phyloP scores from a whole-genome alignment of 2,329 filamentous ascomycete genomes.

The Pseudopithomyces chartarum region DNA sequence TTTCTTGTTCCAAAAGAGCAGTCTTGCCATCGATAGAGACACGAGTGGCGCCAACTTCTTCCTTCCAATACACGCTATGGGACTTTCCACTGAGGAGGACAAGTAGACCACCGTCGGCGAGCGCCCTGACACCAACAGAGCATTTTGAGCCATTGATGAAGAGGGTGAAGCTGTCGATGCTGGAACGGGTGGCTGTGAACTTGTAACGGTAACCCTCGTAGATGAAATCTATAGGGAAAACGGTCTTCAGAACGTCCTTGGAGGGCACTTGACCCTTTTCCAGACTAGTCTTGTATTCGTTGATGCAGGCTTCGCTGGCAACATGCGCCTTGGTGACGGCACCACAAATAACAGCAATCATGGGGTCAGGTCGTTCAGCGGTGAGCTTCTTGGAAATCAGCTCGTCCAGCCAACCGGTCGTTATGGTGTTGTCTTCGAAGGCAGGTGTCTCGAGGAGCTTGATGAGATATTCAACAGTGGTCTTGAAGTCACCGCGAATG shows the following conservation, averaged over 20 bases:
- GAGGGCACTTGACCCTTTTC: conserved; percentile 97
- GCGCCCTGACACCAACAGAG: conserved; percentile 86
- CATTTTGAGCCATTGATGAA: conserved; percentile 99
- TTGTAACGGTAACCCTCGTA: conserved; percentile 97
- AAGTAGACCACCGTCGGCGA: conserved; percentile 91
- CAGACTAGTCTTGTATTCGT: conserved; percentile 83
- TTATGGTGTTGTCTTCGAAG: conserved; percentile 99
- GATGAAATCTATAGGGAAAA: conserved; percentile 98
- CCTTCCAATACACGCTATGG: conserved; percentile 99
- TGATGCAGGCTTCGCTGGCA: conserved; percentile 86
- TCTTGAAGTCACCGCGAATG: conserved; percentile 99
- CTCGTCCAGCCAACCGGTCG: conserved; percentile 97
- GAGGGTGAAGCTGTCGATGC: conserved; percentile 90
- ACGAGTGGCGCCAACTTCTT: conserved; percentile 94
- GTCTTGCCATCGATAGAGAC: conserved; percentile 98
- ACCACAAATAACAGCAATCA: conserved; percentile 92
- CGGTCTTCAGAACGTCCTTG: conserved; percentile 96
- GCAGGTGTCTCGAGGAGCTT: conserved; percentile 98
- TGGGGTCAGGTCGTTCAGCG: conserved; percentile 90
- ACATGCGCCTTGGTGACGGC: conserved; percentile 94
- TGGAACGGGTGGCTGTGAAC: conserved; percentile 94
- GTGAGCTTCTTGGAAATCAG: conserved; percentile 97
- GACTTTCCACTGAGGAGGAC: conserved; percentile 89
- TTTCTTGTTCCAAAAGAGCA: conserved; percentile 96
- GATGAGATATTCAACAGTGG: conserved; percentile 97